These are phyloP conservation scores for Suillus lakei DNA, from an alignment of 768 basidiomycete genomes.

Conservation along the genomic window DNA sequence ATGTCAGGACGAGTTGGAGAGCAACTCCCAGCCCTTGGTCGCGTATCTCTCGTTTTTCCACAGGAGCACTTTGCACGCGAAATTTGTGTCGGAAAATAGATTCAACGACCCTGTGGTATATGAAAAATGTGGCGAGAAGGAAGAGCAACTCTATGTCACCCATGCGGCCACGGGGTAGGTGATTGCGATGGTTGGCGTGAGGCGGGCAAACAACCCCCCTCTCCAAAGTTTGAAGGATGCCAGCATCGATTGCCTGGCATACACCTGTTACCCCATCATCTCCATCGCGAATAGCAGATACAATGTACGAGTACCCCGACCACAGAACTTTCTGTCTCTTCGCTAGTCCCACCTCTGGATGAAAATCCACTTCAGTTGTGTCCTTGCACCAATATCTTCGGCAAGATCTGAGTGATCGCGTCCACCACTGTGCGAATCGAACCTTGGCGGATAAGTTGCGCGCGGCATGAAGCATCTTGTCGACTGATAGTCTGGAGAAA, in stretches of 20 bases:
- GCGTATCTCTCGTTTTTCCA: not conserved
- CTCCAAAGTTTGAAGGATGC: not conserved
- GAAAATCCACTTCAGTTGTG: not conserved
- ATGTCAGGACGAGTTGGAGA: not conserved
- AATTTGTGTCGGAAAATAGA: not conserved
- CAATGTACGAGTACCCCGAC: not conserved
- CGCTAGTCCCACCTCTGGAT: not conserved
- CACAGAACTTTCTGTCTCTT: not conserved
- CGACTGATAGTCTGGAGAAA: not conserved
- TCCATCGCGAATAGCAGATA: not conserved
- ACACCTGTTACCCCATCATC: not conserved
- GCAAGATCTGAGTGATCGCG: not conserved
- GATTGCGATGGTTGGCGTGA: not conserved
- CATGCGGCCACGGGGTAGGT: not conserved
- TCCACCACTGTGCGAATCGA: not conserved
- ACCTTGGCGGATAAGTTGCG: conserved; percentile 1
- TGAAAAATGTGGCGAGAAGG: not conserved
- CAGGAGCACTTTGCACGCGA: not conserved
- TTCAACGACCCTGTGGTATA: not conserved
- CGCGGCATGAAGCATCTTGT: not conserved
- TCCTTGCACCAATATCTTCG: not conserved
- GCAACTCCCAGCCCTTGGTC: not conserved
- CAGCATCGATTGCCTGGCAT: conserved; percentile 1
- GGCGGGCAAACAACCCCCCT: not conserved
- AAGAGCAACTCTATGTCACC: not conserved